Percentiles rank a stretch among this genome's conserved stretches.
Conservation (phyloP, 176 grass and related monocot species). For the Triticum monococcum region DNA sequence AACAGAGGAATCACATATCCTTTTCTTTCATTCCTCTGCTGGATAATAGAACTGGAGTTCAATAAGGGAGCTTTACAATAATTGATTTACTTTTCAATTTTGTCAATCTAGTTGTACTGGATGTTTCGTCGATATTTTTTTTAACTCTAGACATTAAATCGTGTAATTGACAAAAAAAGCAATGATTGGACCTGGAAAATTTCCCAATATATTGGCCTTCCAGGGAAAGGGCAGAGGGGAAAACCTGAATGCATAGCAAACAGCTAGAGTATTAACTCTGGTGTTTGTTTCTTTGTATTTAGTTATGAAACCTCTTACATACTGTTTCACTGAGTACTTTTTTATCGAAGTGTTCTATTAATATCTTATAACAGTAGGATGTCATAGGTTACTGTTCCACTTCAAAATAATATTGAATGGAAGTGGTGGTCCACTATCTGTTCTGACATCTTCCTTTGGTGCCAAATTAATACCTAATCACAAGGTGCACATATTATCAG, state of each 20-base stretch:
- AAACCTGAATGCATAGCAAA: background rate
- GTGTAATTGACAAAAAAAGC: background rate
- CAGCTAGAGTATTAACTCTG: background rate
- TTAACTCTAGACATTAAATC: background rate
- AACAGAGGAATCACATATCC: background rate
- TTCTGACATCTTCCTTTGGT: background rate
- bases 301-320: conserved; percentile 13
- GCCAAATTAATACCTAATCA: background rate
- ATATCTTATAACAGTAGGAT: background rate
- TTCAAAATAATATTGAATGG: background rate
- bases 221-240: background rate
- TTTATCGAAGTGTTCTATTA: background rate
- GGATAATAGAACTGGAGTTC: background rate
- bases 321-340: background rate
- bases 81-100: background rate
- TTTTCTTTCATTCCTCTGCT: background rate
- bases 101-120: background rate
- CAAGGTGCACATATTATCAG: background rate
- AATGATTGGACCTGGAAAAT: background rate
- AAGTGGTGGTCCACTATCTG: background rate
- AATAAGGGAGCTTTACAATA: background rate
- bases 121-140: background rate
- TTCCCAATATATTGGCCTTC: background rate
- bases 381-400: background rate
- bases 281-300: background rate